These are phyloP conservation scores for Protomyces inundatus DNA, from an alignment of 1,139 yeast species.

Conservation along the genomic window DNA sequence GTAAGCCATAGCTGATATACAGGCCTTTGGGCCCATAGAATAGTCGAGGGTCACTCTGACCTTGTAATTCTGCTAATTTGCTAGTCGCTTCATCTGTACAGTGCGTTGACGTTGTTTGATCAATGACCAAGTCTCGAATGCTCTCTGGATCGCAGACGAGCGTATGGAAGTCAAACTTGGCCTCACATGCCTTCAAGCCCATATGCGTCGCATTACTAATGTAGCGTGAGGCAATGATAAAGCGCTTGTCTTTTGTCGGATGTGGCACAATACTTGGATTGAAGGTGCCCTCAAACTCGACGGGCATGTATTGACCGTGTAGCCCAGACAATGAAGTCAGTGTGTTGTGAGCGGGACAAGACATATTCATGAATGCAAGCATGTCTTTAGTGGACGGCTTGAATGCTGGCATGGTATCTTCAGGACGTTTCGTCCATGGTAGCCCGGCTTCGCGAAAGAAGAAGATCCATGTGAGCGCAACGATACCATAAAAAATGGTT, in stretches of 20 bases:
- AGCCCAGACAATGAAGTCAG: background rate
- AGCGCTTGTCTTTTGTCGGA: constrained; percentile 12
- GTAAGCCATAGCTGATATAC: constrained; percentile 5
- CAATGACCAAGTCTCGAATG: background rate
- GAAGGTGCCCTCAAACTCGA: background rate
- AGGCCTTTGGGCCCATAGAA: constrained; percentile 7
- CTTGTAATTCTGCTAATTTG: background rate
- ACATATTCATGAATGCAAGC: background rate
- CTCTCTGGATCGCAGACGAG: background rate
- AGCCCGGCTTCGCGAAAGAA: background rate
- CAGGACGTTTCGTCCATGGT: background rate
- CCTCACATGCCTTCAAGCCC: constrained; percentile 5
- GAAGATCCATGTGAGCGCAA: background rate
- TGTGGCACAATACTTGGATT: constrained; percentile 22
- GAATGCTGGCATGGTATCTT: background rate
- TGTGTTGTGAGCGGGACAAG: background rate
- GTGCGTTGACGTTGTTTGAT: background rate
- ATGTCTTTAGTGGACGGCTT: background rate
- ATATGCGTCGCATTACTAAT: constrained; percentile 1
- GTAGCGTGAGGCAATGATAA: constrained; percentile 3
- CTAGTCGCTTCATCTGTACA: background rate
- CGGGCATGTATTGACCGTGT: constrained; percentile 2
- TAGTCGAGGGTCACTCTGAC: constrained; percentile 18
- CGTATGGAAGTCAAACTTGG: background rate
- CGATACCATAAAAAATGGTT: background rate